phyloP scores from a whole-genome alignment of 345 rosid genomes.

The Cochlearia excelsa region DNA sequence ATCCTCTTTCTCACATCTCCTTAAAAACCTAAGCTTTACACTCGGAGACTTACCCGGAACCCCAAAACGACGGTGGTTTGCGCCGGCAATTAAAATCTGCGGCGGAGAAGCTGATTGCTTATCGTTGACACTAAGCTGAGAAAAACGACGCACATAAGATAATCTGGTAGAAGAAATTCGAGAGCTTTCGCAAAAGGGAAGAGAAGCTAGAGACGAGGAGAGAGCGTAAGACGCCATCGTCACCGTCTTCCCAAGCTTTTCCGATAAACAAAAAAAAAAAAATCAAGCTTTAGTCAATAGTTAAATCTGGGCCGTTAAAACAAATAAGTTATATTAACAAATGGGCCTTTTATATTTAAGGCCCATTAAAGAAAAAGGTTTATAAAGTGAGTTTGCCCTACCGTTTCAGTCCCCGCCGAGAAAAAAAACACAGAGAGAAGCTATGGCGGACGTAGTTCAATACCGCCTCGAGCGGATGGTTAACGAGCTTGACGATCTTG shows the following conservation, averaged over 20 bases:
- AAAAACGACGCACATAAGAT: not conserved
- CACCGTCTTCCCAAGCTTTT: slow-evolving; percentile 15
- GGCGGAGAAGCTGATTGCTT: slow-evolving; percentile 17
- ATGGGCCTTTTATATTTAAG: not conserved
- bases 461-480: slow-evolving; percentile 97
- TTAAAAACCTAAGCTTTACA: slow-evolving; percentile 30
- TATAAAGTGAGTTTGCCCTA: slow-evolving; percentile 22
- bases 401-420: slow-evolving; percentile 27
- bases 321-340: not conserved
- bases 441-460: slow-evolving; percentile 92
- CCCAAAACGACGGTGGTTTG: slow-evolving; percentile 18
- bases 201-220: slow-evolving; percentile 28
- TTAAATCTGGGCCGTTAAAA: slow-evolving; percentile 10
- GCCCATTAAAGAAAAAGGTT: slow-evolving; percentile 10
- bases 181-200: slow-evolving; percentile 16
- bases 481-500: slow-evolving; percentile 86
- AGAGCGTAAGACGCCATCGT: slow-evolving; percentile 30
- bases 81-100: slow-evolving; percentile 10
- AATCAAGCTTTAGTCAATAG: too few relatives aligned
- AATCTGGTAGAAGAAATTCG: slow-evolving; percentile 7
- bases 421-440: not conserved
- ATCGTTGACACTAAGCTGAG: not conserved
- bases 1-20: slow-evolving; percentile 41
- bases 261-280: not conserved
- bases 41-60: slow-evolving; percentile 23